phyloP scores from a whole-genome alignment of 192 early-diverging fungal species.

The Geosiphon pyriformis region DNA sequence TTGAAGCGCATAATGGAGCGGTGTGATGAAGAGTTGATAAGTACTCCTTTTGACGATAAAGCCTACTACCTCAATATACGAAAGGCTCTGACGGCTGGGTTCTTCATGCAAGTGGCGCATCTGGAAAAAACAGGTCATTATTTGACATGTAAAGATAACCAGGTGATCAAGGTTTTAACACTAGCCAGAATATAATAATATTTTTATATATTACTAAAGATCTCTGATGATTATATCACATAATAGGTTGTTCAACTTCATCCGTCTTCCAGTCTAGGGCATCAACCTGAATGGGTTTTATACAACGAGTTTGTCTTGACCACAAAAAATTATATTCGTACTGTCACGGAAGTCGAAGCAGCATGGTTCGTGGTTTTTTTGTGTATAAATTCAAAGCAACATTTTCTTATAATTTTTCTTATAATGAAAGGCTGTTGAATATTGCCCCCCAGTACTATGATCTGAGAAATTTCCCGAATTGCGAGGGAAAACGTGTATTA shows the following conservation, averaged over 20 bases:
- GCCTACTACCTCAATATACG: slow-evolving; percentile 85
- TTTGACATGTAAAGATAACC: slow-evolving; percentile 95
- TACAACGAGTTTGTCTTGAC: slow-evolving; percentile 99
- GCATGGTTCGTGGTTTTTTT: slow-evolving; percentile 56
- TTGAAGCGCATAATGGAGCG: slow-evolving; percentile 79
- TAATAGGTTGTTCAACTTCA: slow-evolving; percentile 74
- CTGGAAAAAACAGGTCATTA: slow-evolving; percentile 84
- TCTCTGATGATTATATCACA: not conserved
- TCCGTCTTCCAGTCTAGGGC: slow-evolving; percentile 81
- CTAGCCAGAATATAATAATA: not conserved
- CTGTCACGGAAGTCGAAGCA: slow-evolving; percentile 78
- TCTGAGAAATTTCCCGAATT: slow-evolving; percentile 82
- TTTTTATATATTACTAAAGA: slow-evolving; percentile 17
- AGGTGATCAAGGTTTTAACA: slow-evolving; percentile 46
- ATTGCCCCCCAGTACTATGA: slow-evolving; percentile 92
- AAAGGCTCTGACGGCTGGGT: slow-evolving; percentile 84
- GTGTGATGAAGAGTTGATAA: slow-evolving; percentile 60
- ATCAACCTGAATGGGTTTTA: slow-evolving; percentile 97
- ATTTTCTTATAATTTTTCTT: not conserved
- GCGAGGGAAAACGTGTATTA: slow-evolving; percentile 82
- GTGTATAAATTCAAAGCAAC: not conserved
- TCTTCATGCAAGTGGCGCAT: slow-evolving; percentile 99
- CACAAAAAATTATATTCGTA: slow-evolving; percentile 93
- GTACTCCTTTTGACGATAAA: slow-evolving; percentile 64
- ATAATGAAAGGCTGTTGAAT: slow-evolving; percentile 48